Conservation (phyloP, 495 filamentous ascomycete species). For the Aspergillus heteromorphus region DNA sequence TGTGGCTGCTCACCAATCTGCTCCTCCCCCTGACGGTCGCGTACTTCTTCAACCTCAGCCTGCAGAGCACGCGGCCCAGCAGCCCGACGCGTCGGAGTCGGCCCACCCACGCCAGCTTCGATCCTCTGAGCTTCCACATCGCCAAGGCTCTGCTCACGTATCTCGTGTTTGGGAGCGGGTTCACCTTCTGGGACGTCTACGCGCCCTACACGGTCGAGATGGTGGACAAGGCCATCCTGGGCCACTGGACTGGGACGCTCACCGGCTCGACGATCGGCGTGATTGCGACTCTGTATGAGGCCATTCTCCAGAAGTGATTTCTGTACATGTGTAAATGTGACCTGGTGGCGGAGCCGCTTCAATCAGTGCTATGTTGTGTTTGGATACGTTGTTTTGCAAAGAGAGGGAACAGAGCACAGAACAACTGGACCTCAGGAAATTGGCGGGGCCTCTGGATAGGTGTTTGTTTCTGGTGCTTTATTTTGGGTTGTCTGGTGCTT, state of each 20-base stretch:
- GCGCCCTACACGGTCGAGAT: conserved; percentile 50
- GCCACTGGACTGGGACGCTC: conserved; percentile 64
- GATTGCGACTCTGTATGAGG: conserved; percentile 74
- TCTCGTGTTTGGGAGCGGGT: conserved; percentile 68
- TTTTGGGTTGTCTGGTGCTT: too few relatives aligned
- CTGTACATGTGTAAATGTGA: conserved; percentile 9
- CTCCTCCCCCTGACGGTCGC: conserved; percentile 63
- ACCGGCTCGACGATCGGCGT: conserved; percentile 66
- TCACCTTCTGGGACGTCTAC: conserved; percentile 59
- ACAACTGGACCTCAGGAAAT: neutral
- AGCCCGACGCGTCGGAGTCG: conserved; percentile 20
- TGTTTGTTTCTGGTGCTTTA: neutral
- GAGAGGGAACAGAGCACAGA: too few relatives aligned
- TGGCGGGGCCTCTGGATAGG: neutral
- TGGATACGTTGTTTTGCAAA: neutral
- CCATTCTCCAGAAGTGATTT: conserved; percentile 65
- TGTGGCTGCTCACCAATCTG: conserved; percentile 72
- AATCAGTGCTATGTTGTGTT: conserved; percentile 2
- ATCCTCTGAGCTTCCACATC: conserved; percentile 85
- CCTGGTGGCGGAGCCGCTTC: neutral
- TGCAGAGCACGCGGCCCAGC: conserved; percentile 32
- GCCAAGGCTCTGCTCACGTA: conserved; percentile 75
- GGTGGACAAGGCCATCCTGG: conserved; percentile 63
- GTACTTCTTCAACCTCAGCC: conserved; percentile 83
- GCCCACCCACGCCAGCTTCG: conserved; percentile 49